Percentiles rank a stretch among this genome's conserved stretches.
Conservation (phyloP, 2,329 filamentous ascomycete genomes). For the Akanthomyces uredinophilus region DNA sequence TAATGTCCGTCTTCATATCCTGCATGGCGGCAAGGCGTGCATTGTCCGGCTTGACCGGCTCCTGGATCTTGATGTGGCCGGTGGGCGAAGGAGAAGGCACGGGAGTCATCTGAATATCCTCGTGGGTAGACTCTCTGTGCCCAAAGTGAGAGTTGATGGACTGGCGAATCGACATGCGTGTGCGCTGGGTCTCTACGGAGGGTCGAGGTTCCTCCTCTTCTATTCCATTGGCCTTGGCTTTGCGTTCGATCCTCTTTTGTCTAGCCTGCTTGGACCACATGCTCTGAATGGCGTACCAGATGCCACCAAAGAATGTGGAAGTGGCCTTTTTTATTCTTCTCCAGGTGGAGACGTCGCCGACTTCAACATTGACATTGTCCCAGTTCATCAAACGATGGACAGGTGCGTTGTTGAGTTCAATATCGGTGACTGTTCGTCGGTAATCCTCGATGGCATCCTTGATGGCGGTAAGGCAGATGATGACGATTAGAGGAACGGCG, state of each 20-base stretch:
- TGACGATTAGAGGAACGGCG: conserved; percentile 87
- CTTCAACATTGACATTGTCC: conserved; percentile 88
- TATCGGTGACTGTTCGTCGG: conserved; percentile 84
- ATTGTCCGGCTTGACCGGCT: conserved; percentile 33
- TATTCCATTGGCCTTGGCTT: conserved; percentile 19
- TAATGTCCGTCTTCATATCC: conserved; percentile 52
- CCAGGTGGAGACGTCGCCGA: conserved; percentile 82
- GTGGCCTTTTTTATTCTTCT: conserved; percentile 85
- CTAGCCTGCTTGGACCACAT: conserved; percentile 48
- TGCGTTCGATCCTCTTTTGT: conserved; percentile 46
- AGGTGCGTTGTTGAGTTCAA: conserved; percentile 90
- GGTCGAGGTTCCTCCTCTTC: conserved; percentile 50
- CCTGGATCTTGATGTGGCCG: conserved; percentile 31
- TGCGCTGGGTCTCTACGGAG: conserved; percentile 45
- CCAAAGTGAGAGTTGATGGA: conserved; percentile 47
- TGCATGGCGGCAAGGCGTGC: conserved; percentile 34
- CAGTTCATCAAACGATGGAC: conserved; percentile 85
- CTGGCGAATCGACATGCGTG: conserved; percentile 30
- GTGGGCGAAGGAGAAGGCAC: conserved; percentile 73
- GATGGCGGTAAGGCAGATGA: conserved; percentile 79
- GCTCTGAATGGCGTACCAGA: conserved; percentile 44
- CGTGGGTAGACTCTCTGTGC: conserved; percentile 49
- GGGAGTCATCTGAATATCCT: conserved; percentile 92
- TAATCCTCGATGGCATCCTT: conserved; percentile 97
- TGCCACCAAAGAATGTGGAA: conserved; percentile 52